Evolutionary conservation across 257 asterid species (phyloP), one percentile per base, ranked within the genome.

Genomic region (Apocynum venetum): DNA sequence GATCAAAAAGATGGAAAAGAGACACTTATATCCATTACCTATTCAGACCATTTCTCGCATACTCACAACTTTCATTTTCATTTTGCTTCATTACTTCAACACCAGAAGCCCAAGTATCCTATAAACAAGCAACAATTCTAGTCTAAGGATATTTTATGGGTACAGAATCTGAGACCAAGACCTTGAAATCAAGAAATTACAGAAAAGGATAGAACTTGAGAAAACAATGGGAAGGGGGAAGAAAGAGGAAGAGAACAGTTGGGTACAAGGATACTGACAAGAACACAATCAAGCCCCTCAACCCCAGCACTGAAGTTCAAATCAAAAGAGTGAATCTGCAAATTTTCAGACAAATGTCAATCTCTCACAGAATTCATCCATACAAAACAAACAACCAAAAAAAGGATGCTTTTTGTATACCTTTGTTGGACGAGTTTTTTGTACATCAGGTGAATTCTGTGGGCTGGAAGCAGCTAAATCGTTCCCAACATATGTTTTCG

Each of bases 1-100:
- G 38, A 19, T 19, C 20, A 56, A 3, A 52, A 40, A n/a, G 51
- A 40, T 35, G 47, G 77, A 73, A 73, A 38, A 12, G 25, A 72
- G 46, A 73, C 6, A 57, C 49, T 35, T 7, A 73, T 35, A 77
- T 79, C 35, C 66, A 63, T 79, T 79, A 91, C 98, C 92, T 87
- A 76, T 80, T 83, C 87, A 86, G 80, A 76, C 79, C 87, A 59
- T 82, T 86, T 71, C 89, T 91, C 76, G 77, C 89, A 78, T 86
- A 89, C 80, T 86, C 93, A 1, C 83, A 89, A 73, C 83, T 85
- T 79, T 86, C 96, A 82, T 57, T 86, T 81, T 87, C 94, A 47
- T 77, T 85, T 78, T 83, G 89, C 83, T 90, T 91, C 75, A 74
- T 76, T 14, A 71, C 59, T 74, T 84, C 96, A 11, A 71, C 80